These are phyloP conservation scores for Lichtheimia hyalospora DNA, from an alignment of 371 early-diverging fungal species.

Conservation along the genomic window DNA sequence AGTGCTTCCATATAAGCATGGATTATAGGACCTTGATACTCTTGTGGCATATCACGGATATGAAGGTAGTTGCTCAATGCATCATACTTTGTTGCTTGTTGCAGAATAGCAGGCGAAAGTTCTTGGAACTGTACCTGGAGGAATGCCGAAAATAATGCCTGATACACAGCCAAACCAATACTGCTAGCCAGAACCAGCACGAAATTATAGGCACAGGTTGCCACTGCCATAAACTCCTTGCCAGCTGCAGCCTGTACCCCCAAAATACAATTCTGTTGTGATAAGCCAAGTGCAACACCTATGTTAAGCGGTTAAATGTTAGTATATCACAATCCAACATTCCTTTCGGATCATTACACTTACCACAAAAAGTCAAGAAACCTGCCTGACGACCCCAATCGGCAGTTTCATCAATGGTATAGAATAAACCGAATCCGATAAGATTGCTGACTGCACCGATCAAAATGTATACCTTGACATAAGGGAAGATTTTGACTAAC, in stretches of 20 bases:
- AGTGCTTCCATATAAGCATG: constrained; percentile 60
- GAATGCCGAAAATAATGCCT: constrained; percentile 27
- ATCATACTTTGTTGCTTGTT: constrained; percentile 23
- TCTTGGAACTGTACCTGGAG: constrained; percentile 16
- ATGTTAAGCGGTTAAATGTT: background rate
- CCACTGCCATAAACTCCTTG: constrained; percentile 61
- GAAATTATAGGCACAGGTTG: constrained; percentile 50
- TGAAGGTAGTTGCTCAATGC: constrained; percentile 36
- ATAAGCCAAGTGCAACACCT: constrained; percentile 60
- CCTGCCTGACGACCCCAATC: constrained; percentile 45
- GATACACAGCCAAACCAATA: constrained; percentile 42
- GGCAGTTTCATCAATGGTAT: constrained; percentile 31
- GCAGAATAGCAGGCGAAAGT: constrained; percentile 20
- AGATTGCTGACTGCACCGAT: constrained; percentile 34
- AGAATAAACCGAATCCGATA: constrained; percentile 42
- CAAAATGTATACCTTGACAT: constrained; percentile 26
- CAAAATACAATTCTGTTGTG: constrained; percentile 63
- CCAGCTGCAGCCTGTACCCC: constrained; percentile 57
- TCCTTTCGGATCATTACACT: background rate
- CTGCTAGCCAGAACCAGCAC: constrained; percentile 43
- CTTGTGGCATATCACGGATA: constrained; percentile 32
- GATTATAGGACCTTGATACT: constrained; percentile 42
- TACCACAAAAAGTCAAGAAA: constrained; percentile 37
- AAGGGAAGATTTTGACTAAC: constrained; percentile 23
- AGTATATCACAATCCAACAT: background rate